phyloP scores from a whole-genome alignment of 108 stramenopile genomes.

The Conticribra guillardii region DNA sequence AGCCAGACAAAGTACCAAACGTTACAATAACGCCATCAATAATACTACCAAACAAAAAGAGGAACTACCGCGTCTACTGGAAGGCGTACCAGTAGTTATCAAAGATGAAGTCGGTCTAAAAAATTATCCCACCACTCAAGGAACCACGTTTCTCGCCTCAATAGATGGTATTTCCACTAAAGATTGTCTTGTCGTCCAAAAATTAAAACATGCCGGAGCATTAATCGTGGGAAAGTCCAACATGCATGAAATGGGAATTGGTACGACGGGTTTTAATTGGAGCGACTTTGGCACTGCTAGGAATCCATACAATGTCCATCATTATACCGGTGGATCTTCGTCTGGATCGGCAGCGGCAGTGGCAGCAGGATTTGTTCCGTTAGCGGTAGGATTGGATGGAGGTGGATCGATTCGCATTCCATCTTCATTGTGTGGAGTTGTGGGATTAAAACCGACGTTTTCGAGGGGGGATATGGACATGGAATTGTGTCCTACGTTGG shows the following conservation, averaged over 20 bases:
- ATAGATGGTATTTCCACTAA: background rate
- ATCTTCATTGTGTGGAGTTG: constrained; percentile 59
- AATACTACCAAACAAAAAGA: no score
- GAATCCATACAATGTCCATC: constrained; percentile 45
- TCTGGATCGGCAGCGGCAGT: constrained; percentile 72
- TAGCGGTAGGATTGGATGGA: constrained; percentile 72
- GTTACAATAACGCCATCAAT: constrained; percentile 40
- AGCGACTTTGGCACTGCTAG: constrained; percentile 39
- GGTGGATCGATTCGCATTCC: constrained; percentile 77
- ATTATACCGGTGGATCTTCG: constrained; percentile 67
- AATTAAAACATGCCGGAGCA: constrained; percentile 50
- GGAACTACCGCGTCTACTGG: constrained; percentile 53
- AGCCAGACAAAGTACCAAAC: constrained; percentile 37
- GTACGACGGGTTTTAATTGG: constrained; percentile 55
- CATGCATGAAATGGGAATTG: constrained; percentile 64
- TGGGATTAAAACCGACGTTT: constrained; percentile 59
- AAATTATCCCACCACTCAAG: constrained; percentile 43
- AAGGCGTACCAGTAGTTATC: constrained; percentile 65
- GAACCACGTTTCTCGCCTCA: constrained; percentile 26
- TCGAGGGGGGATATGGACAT: constrained; percentile 41
- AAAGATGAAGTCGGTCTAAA: constrained; percentile 57
- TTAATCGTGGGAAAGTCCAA: constrained; percentile 57
- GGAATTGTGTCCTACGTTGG: constrained; percentile 12
- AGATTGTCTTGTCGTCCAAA: constrained; percentile 50
- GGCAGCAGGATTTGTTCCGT: constrained; percentile 60